phyloP scores from a whole-genome alignment of 1,139 yeast genomes.

The Pichia sp. region DNA sequence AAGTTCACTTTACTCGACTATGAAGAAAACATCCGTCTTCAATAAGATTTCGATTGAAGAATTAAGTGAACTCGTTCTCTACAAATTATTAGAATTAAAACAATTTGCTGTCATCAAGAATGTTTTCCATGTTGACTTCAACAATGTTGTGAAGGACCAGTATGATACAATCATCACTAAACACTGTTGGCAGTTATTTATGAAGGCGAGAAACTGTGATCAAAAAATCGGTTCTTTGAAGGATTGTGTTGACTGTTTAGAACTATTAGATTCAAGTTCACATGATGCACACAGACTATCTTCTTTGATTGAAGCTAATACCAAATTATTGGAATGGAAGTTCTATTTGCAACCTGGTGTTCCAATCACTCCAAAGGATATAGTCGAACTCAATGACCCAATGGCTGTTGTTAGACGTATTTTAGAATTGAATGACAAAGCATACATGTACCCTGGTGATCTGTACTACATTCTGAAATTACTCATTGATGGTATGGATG shows the following conservation, averaged over 20 bases:
- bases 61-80: slow-evolving; percentile 37
- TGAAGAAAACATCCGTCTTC: slow-evolving; percentile 29
- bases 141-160: slow-evolving; percentile 16
- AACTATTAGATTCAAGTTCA: slow-evolving; percentile 38
- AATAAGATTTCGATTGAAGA: slow-evolving; percentile 30
- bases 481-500: slow-evolving; percentile 37
- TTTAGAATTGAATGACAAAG: slow-evolving; percentile 53
- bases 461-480: slow-evolving; percentile 43
- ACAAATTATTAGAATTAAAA: slow-evolving; percentile 40
- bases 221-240: slow-evolving; percentile 46
- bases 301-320: slow-evolving; percentile 39
- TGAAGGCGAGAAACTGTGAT: slow-evolving; percentile 49
- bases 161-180: slow-evolving; percentile 27
- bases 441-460: slow-evolving; percentile 49
- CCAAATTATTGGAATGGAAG: slow-evolving; percentile 36
- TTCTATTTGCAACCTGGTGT: slow-evolving; percentile 36
- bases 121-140: slow-evolving; percentile 23
- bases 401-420: slow-evolving; percentile 40
- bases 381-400: slow-evolving; percentile 35
- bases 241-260: slow-evolving; percentile 42
- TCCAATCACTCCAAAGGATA: slow-evolving; percentile 39
- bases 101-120: slow-evolving; percentile 36
- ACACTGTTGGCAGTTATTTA: slow-evolving; percentile 56
- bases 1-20: slow-evolving; percentile 38
- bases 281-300: slow-evolving; percentile 33